A percentile compares a stretch with the other conserved stretches of the same genome.
phyloP scores from a whole-genome alignment of 345 rosid genomes.

The Hirschfeldia incana region DNA sequence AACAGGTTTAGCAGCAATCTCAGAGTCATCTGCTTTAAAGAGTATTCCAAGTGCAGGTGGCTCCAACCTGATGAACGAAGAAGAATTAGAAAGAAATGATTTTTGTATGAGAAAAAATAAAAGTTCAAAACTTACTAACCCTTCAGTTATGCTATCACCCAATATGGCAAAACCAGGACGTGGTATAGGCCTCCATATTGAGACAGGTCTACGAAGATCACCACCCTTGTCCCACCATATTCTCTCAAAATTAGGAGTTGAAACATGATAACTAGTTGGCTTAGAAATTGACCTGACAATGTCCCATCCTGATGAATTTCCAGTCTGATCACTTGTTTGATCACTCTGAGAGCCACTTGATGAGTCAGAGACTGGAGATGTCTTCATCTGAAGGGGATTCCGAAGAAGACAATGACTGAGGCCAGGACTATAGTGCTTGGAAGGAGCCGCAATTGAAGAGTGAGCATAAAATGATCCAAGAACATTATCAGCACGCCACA shows the following conservation, averaged over 20 bases:
- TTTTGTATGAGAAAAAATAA: constrained; percentile 3
- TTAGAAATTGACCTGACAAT: constrained; percentile 71
- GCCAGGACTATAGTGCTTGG: constrained; percentile 53
- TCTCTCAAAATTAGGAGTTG: constrained; percentile 93
- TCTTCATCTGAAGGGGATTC: constrained; percentile 60
- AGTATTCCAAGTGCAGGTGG: constrained; percentile 87
- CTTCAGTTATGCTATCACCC: constrained; percentile 96
- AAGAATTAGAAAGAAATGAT: constrained; percentile 22
- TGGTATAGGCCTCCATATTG: constrained; percentile 91
- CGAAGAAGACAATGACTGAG: constrained; percentile 81
- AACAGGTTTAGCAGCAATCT: constrained; percentile 85
- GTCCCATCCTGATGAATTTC: constrained; percentile 84
- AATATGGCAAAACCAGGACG: constrained; percentile 72
- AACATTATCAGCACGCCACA: constrained; percentile 92
- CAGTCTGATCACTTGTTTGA: constrained; percentile 48
- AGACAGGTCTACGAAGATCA: constrained; percentile 82
- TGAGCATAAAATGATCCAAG: constrained; percentile 91
- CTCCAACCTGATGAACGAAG: constrained; percentile 66
- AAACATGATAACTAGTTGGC: constrained; percentile 60
- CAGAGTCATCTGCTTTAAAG: constrained; percentile 75
- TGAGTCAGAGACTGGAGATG: constrained; percentile 43
- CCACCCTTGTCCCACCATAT: constrained; percentile 98
- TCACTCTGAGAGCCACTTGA: constrained; percentile 42
- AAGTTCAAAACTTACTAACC: constrained; percentile 50
- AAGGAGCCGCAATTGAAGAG: constrained; percentile 64